Evolutionary conservation across 1,139 yeast species (phyloP).

Genomic region (Oligophagozyma castellii): DNA sequence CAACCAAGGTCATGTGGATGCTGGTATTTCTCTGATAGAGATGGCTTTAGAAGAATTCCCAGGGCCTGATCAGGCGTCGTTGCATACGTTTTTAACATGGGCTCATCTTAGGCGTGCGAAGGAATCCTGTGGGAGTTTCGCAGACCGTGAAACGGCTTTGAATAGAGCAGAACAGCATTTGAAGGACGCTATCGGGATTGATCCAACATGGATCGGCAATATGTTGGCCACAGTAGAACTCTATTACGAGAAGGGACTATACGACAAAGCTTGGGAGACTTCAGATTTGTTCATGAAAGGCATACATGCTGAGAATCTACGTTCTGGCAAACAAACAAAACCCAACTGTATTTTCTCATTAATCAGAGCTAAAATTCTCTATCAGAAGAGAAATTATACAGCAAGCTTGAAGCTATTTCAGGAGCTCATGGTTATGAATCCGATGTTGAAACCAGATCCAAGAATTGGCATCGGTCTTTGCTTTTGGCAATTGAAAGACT

Average conservation of each 20-base stretch:
- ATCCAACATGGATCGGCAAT: constrained; percentile 33
- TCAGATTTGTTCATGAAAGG: constrained; percentile 41
- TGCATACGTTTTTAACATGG: constrained; percentile 65
- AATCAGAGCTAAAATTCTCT: constrained; percentile 73
- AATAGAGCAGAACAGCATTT: constrained; percentile 25
- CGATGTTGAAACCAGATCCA: constrained; percentile 77
- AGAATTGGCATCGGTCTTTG: constrained; percentile 91
- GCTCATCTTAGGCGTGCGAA: constrained; percentile 43
- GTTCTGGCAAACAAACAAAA: constrained; percentile 18
- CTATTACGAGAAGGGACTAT: constrained; percentile 34
- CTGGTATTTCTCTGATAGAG: constrained; percentile 50
- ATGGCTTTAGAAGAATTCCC: constrained; percentile 40
- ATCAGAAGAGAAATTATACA: constrained; percentile 57
- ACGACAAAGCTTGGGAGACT: constrained; percentile 54
- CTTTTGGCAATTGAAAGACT: constrained; percentile 78
- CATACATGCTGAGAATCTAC: constrained; percentile 22
- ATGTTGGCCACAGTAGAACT: constrained; percentile 49
- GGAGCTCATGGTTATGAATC: constrained; percentile 63
- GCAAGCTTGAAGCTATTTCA: constrained; percentile 75
- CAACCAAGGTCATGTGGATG: constrained; percentile 41
- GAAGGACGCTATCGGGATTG: constrained; percentile 27
- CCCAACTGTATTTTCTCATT: constrained; percentile 64
- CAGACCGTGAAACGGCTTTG: constrained; percentile 20
- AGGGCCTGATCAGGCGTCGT: constrained; percentile 35
- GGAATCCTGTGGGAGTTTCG: constrained; percentile 21